Evolutionary conservation across 2,329 filamentous ascomycete genomes (phyloP).

Genomic region (Cladosporium sp.): DNA sequence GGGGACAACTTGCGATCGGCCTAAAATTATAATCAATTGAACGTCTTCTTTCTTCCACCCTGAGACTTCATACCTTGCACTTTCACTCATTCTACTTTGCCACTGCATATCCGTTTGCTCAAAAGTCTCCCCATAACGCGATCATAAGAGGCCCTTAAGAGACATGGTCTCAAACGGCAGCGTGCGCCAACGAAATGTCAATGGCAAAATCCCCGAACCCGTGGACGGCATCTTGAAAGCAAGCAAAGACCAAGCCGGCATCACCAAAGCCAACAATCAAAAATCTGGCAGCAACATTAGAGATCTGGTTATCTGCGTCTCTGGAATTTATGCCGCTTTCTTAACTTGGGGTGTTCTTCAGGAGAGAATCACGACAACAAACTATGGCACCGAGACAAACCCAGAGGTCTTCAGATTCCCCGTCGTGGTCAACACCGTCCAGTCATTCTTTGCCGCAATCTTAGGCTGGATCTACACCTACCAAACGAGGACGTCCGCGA

Average conservation of each 20-base stretch:
- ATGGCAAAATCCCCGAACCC: conserved; percentile 22
- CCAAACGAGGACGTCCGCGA: conserved; percentile 46
- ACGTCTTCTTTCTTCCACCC: background rate
- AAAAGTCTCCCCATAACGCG: too few species aligned
- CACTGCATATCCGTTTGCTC: too few species aligned
- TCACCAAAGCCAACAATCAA: conserved; percentile 18
- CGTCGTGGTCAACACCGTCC: conserved; percentile 93
- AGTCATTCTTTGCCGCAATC: conserved; percentile 81
- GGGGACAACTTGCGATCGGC: too few species aligned
- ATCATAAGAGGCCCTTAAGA: background rate
- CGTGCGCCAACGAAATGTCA: conserved; percentile 22
- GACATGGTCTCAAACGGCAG: conserved; percentile 22
- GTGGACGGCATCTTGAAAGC: conserved; percentile 19
- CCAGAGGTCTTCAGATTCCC: conserved; percentile 84
- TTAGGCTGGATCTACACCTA: conserved; percentile 79
- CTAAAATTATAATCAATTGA: too few species aligned
- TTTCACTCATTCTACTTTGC: too few species aligned
- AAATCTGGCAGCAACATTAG: conserved; percentile 32
- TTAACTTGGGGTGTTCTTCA: conserved; percentile 97
- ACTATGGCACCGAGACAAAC: conserved; percentile 61
- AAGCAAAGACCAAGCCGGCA: conserved; percentile 24
- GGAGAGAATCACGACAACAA: conserved; percentile 93
- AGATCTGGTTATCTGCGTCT: conserved; percentile 79
- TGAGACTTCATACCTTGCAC: background rate
- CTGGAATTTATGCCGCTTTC: conserved; percentile 96